Base-by-base conservation (phyloP, 768 basidiomycete genomes). In the Galerina sulciceps region DNA sequence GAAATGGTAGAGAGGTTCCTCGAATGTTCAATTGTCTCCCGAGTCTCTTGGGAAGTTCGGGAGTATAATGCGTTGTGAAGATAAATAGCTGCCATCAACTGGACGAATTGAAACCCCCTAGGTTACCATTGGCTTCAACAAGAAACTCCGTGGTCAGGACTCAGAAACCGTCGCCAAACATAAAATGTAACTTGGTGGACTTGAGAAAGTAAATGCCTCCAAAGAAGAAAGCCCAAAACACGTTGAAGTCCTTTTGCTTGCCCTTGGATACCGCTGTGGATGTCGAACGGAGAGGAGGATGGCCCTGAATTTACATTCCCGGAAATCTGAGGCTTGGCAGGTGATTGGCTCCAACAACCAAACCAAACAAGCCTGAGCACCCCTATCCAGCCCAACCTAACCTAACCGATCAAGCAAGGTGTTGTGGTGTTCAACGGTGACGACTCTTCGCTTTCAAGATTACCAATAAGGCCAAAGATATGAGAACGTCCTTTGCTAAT, bases 1-100 rank as follows among this genome's bases (percentile, higher is more conserved):
- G 79, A 79, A 35, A 75, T 57, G 5, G 75, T 73, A 2, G 78
- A 79, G 6, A 70, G 62, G 60, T 73, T 73, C 52, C 79, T 78
- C 6, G 79, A 79, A 63, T 84, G 85, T 20, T 74, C 72, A 18
- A 79, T 77, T 57, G 75, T 74, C 35, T 60, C 63, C 22, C 65
- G 51, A 15, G 61, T 43, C 40, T 69, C 68, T 44, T 68, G 53
- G 15, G 67, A 53, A 41, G 79, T 78, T 34, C 74, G 71, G 46
- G 76, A 60, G 69, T 82, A 81, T 54, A 85, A 66, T 34, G 81
- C 75, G 65, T 85, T 81, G 71, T 87, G 86, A 50, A 86, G 78
- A 68, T 82, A 80, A 51, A 86, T 69, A 51, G 83, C 84, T 55
- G 85, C 81, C 88, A 89, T 89, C 55, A 65, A 69, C 52, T 38